phyloP scores from a whole-genome alignment of 1,284 basidiomycete genomes.

The Austroboletus novae-zelandiae region DNA sequence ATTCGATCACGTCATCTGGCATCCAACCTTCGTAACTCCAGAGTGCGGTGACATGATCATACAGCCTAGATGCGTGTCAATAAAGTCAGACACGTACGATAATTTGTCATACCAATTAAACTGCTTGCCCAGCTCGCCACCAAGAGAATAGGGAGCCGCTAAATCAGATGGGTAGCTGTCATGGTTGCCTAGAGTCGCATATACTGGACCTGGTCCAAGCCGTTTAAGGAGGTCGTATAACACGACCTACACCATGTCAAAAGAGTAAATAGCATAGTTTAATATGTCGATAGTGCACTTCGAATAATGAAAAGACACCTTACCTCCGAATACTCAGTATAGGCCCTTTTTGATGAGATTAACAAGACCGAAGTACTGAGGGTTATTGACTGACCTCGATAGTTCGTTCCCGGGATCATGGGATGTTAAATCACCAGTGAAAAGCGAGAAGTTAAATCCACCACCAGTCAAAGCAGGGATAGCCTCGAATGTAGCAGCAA shows the following conservation, averaged over 20 bases:
- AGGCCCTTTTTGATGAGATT: constrained; percentile 35
- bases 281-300: too few species aligned
- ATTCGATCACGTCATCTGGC: constrained; percentile 51
- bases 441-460: constrained; percentile 67
- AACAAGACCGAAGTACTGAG: background rate
- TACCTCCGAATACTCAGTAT: constrained; percentile 58
- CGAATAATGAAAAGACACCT: constrained; percentile 1
- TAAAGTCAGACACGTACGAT: background rate
- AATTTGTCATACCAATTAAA: constrained; percentile 56
- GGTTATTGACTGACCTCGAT: constrained; percentile 43
- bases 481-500: constrained; percentile 59
- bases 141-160: constrained; percentile 53
- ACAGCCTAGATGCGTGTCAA: constrained; percentile 51
- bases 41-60: constrained; percentile 66
- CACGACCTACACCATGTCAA: constrained; percentile 43
- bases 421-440: constrained; percentile 76
- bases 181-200: constrained; percentile 75
- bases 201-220: constrained; percentile 65
- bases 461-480: constrained; percentile 65
- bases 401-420: constrained; percentile 68
- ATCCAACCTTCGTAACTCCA: constrained; percentile 77
- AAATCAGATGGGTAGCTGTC: constrained; percentile 36
- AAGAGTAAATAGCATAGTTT: background rate
- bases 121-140: constrained; percentile 50
- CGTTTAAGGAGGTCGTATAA: constrained; percentile 65